A percentile compares a stretch with the other conserved stretches of the same genome.
These are phyloP conservation scores for Spizellomyces sp. DNA, from an alignment of 192 early-diverging fungal genomes.

Conservation along the genomic window DNA sequence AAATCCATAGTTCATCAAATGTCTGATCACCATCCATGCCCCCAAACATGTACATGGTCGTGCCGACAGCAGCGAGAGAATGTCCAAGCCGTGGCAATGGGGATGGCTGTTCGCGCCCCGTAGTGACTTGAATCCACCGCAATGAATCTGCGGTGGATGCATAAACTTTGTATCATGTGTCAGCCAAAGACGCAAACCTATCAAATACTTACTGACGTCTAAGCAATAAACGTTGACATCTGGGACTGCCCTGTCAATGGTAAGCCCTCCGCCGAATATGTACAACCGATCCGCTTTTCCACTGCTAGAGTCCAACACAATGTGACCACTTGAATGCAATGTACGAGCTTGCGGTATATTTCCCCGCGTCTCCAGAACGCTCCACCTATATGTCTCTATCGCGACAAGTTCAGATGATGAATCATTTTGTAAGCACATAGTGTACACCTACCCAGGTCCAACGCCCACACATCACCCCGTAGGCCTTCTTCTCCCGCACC, in stretches of 20 bases:
- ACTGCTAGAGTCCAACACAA: not conserved
- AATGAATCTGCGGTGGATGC: conserved; percentile 10
- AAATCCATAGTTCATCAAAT: conserved; percentile 39
- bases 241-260: conserved; percentile 24
- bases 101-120: not conserved
- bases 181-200: not conserved
- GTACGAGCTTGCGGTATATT: conserved; percentile 28
- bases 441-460: conserved; percentile 30
- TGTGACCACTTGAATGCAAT: conserved; percentile 31
- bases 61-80: conserved; percentile 28
- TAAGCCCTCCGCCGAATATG: conserved; percentile 42
- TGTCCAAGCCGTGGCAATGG: conserved; percentile 36
- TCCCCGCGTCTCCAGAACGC: conserved; percentile 25
- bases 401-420: not conserved
- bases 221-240: conserved; percentile 41
- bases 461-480: conserved; percentile 38
- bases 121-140: conserved; percentile 32
- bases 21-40: conserved; percentile 16
- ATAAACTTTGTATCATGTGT: not conserved
- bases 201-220: conserved; percentile 34
- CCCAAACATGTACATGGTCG: conserved; percentile 35
- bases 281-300: conserved; percentile 23
- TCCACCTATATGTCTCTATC: conserved; percentile 36
- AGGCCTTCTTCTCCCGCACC: conserved; percentile 37
- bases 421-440: not conserved